Percentiles rank a stretch among this genome's conserved stretches.
These are phyloP conservation scores for Calendula officinalis DNA, from an alignment of 129 eudicot genomes.

Conservation along the genomic window DNA sequence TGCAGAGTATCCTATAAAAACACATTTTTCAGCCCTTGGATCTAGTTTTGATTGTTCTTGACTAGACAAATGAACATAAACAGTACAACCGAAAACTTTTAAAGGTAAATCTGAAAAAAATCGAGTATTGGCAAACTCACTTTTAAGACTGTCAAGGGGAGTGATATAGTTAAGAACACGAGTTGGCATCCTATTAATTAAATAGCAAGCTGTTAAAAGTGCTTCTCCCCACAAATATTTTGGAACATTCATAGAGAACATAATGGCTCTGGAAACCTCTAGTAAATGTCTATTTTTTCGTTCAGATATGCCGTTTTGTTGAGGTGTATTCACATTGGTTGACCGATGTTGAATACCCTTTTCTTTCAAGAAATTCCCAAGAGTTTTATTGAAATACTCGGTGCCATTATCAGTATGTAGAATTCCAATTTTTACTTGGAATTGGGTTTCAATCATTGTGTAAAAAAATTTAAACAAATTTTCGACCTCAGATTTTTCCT, in stretches of 20 bases:
- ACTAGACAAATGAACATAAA: too few relatives aligned
- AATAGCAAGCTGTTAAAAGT: not conserved
- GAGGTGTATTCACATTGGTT: not conserved
- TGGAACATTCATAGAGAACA: not conserved
- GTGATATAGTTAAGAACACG: too few relatives aligned
- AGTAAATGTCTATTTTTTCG: conserved; percentile 6
- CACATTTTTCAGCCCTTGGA: too few relatives aligned
- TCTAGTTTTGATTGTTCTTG: too few relatives aligned
- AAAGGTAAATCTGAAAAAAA: too few relatives aligned
- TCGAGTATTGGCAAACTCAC: too few relatives aligned
- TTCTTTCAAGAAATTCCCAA: not conserved
- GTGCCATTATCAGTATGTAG: conserved; percentile 5
- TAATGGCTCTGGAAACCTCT: not conserved
- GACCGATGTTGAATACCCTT: conserved; percentile 8
- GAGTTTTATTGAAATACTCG: conserved; percentile 10
- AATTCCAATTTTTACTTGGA: not conserved
- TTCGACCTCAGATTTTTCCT: not conserved
- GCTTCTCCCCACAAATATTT: not conserved
- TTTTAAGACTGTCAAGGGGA: too few relatives aligned
- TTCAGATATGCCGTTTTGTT: not conserved
- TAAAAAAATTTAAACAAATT: not conserved
- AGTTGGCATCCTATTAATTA: not conserved
- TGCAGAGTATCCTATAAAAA: too few relatives aligned
- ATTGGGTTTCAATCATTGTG: conserved; percentile 9
- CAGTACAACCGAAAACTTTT: too few relatives aligned